Percentiles rank a stretch among this genome's conserved stretches.
Conservation (phyloP, 2,329 filamentous ascomycete species). For the Cercospora janseana region DNA sequence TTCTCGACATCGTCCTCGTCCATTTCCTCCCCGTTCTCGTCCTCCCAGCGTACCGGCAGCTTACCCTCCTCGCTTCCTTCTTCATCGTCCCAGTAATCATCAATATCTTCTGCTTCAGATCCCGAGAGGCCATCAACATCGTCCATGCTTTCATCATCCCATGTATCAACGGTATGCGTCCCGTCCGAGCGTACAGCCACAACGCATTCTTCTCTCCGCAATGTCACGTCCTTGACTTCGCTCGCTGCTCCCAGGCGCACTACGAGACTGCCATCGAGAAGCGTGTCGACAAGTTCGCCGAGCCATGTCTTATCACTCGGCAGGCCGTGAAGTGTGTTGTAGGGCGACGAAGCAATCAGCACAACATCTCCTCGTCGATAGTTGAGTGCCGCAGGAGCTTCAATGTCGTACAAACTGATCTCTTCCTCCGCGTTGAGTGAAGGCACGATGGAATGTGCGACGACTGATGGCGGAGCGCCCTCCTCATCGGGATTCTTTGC, state of each 20-base stretch:
- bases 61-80: constrained; percentile 32
- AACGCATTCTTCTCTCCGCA: constrained; percentile 50
- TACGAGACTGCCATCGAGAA: constrained; percentile 53
- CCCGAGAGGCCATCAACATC: constrained; percentile 32
- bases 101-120: constrained; percentile 37
- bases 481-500: constrained; percentile 50
- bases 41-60: constrained; percentile 36
- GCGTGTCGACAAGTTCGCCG: constrained; percentile 56
- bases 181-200: constrained; percentile 46
- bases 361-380: constrained; percentile 55
- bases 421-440: constrained; percentile 43
- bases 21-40: constrained; percentile 45
- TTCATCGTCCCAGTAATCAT: constrained; percentile 33
- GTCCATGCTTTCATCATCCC: constrained; percentile 43
- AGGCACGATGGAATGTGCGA: constrained; percentile 24
- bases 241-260: constrained; percentile 54
- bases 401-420: constrained; percentile 59
- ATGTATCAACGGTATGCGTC: constrained; percentile 28
- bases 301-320: constrained; percentile 49
- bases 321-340: constrained; percentile 3
- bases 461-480: constrained; percentile 36
- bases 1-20: constrained; percentile 46
- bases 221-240: constrained; percentile 50
- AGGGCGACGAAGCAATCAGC: constrained; percentile 38
- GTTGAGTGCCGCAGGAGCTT: constrained; percentile 49